Evolutionary conservation across 805 yeast species (phyloP).

Genomic region (Pichia exigua): DNA sequence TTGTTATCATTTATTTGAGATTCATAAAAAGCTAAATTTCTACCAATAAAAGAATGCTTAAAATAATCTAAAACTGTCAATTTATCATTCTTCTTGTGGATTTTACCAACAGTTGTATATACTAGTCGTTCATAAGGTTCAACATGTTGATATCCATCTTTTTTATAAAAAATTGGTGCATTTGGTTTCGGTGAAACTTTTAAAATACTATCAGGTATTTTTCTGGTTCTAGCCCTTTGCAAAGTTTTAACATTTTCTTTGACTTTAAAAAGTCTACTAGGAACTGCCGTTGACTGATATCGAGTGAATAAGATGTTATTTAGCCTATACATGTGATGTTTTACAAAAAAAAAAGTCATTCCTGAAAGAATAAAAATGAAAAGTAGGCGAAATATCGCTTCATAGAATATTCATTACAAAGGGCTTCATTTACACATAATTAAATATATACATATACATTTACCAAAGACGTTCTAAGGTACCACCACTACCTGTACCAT

Average conservation of each 20-base stretch:
- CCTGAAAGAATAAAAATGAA: too few relatives aligned
- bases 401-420: not conserved
- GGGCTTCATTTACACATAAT: not conserved
- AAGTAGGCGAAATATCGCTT: not conserved
- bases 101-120: not conserved
- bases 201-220: not conserved
- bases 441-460: not conserved
- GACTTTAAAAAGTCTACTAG: not conserved
- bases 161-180: slow-evolving; percentile 2
- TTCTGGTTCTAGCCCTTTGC: not conserved
- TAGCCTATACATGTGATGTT: not conserved
- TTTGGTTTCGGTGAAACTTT: not conserved
- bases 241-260: not conserved
- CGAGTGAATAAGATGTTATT: not conserved
- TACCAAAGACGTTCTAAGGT: slow-evolving; percentile 26
- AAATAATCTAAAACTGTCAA: slow-evolving; percentile 10
- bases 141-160: slow-evolving; percentile 3
- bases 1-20: slow-evolving; percentile 11
- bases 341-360: not conserved
- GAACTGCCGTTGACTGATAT: not conserved
- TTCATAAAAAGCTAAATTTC: slow-evolving; percentile 9
- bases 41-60: slow-evolving; percentile 13
- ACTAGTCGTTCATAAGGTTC: slow-evolving; percentile 1
- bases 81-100: slow-evolving; percentile 8
- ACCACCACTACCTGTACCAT: slow-evolving; percentile 17